Evolutionary conservation across 1,284 basidiomycete species (phyloP), one percentile per base, ranked within the genome.

Genomic region (Sporisorium exsertum): DNA sequence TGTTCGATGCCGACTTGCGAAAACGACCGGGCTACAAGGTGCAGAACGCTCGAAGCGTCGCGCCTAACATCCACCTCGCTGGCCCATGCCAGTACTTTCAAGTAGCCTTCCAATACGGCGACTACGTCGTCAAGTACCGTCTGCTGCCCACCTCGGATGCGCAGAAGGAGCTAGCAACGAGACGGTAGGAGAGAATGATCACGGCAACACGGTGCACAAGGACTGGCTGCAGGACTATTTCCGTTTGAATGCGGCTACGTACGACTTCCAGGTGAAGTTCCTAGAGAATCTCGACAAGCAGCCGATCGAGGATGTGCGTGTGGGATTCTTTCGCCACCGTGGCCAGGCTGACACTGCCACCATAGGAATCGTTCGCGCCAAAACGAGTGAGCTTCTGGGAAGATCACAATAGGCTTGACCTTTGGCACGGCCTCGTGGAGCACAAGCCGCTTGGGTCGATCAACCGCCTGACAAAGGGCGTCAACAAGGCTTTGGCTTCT

Each of bases 271-370:
- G 40, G 79, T 76, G 20, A 81, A 82, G 58, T 68, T 82, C 46
- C 62, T 81, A 9, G 69, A 82, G 54, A 79, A 82, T 43, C 52
- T 80, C 16, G 61, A 82, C 8, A 72, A 81, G n/a, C 79, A 82
- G 46, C 61, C 69, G 22, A 58, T 82, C 24, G 81, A 82, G 35
- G 81, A 82, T 33, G 59, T 68, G 0, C 60, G 80, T 3, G 55
- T 74, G 46, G 61, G 56, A 18, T 45, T 81, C 81, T 1, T 81
- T 72, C 51, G 71, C 78, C 22, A 71, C 71, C 26, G 65, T 83
- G 2, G 81, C 79, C 0, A 79, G 58, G 27, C 26, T 83, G 18
- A 63, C 64, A 27, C 43, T 83, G 32, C 78, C 80, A 27, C 55
- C 72, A 9, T 78, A 82, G 51, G 81, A 82, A n/a, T 67, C 74